Evolutionary conservation across 1,139 yeast genomes (phyloP).

Genomic region (Diutina rugosa): DNA sequence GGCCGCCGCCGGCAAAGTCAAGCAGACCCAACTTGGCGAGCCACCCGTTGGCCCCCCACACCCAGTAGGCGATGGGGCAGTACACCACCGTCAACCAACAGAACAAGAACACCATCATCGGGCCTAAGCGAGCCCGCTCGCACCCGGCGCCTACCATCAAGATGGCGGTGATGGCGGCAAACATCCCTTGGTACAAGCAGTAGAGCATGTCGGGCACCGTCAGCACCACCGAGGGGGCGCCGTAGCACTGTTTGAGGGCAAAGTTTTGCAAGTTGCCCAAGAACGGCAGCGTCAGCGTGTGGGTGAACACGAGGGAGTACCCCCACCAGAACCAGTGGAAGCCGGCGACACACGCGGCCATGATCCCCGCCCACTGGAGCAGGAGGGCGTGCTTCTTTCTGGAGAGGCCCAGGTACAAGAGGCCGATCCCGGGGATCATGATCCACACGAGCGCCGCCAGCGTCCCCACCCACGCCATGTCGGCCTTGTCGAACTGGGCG

Average conservation of each 20-base stretch:
- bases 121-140: constrained; percentile 93
- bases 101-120: constrained; percentile 89
- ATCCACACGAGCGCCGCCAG: constrained; percentile 76
- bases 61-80: constrained; percentile 93
- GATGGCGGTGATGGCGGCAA: constrained; percentile 83
- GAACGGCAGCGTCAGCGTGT: constrained; percentile 49
- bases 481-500: constrained; percentile 57
- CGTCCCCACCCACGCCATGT: constrained; percentile 81
- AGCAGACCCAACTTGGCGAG: constrained; percentile 66
- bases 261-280: constrained; percentile 75
- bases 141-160: constrained; percentile 96
- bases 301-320: constrained; percentile 75
- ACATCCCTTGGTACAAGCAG: constrained; percentile 91
- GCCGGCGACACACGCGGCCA: constrained; percentile 68
- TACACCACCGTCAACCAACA: constrained; percentile 94
- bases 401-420: constrained; percentile 80
- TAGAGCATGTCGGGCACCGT: constrained; percentile 77
- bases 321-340: constrained; percentile 99
- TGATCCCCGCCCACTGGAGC: constrained; percentile 84
- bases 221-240: constrained; percentile 60
- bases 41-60: constrained; percentile 95
- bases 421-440: constrained; percentile 91
- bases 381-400: constrained; percentile 89
- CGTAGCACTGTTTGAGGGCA: constrained; percentile 67
- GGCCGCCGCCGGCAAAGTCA: constrained; percentile 98